These are phyloP conservation scores for Brettanomyces sp. DNA, from an alignment of 805 yeast genomes.

Conservation along the genomic window DNA sequence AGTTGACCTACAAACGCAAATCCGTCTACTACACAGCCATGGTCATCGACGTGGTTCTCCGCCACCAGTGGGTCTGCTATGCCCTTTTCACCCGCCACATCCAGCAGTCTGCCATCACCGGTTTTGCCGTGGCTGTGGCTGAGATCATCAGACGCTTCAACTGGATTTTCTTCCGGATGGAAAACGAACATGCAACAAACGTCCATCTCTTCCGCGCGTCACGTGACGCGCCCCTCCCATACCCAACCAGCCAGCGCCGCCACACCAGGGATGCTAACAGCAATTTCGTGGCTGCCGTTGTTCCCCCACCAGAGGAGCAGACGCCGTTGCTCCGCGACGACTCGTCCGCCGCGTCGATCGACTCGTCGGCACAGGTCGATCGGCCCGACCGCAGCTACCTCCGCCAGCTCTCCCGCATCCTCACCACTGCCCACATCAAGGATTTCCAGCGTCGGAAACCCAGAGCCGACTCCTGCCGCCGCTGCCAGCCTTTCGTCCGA, in stretches of 20 bases:
- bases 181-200: conserved; percentile 91
- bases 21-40: conserved; percentile 68
- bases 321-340: background rate
- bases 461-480: conserved; percentile 5
- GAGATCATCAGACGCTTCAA: conserved; percentile 77
- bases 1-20: conserved; percentile 52
- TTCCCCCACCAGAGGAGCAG: background rate
- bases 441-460: conserved; percentile 68
- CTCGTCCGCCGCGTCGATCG: background rate
- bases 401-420: conserved; percentile 38
- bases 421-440: conserved; percentile 72
- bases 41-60: conserved; percentile 57
- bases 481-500: conserved; percentile 2
- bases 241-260: conserved; percentile 31
- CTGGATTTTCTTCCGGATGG: conserved; percentile 91
- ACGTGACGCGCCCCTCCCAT: conserved; percentile 81
- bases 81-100: conserved; percentile 66
- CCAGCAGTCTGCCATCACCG: conserved; percentile 81
- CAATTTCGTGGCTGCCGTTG: background rate
- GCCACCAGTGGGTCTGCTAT: conserved; percentile 91
- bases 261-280: background rate
- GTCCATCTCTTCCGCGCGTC: conserved; percentile 80
- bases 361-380: background rate
- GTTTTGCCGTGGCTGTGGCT: conserved; percentile 74
- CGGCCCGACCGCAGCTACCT: conserved; percentile 19